Base-by-base conservation (phyloP, 2,329 filamentous ascomycete genomes). In the Aspergillus clavatus region DNA sequence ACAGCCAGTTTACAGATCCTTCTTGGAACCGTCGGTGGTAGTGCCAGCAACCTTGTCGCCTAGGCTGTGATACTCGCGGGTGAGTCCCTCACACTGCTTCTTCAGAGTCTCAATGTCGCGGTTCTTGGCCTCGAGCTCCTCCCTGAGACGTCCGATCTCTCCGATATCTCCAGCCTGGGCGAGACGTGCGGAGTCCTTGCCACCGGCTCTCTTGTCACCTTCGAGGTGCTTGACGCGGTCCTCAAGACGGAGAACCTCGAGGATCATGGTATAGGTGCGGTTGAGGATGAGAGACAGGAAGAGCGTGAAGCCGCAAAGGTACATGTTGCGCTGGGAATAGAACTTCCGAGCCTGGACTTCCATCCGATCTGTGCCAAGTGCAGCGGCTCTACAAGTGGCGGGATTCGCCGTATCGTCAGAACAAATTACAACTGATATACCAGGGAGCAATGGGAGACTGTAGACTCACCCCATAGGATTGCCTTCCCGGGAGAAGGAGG, bases 271-370 rank as follows among this genome's bases (percentile, higher is more conserved):
- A 77, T 97, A 98, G 65, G 93, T 98, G 66, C 93, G 91, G 83
- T 98, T 97, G 67, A 74, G 87, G 72, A 98, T 98, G 54, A 98
- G 80, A 43, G 91, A 97, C 51, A 98, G 85, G 82, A 98, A 97
- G 53, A 98, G 85, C 4, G 93, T 98, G 79, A 98, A 98, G 60
- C 93, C 93, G 72, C 93, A 97, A 51, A 98, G 89, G 76, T 98
- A 98, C 93, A 98, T 98, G 83, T 98, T 98, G 72, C 93, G 90
- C 77, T 98, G 91, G 51, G 90, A 95, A 81, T 98, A 98, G 79
- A 98, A 98, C 75, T 98, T 98, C 80, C 93, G 89, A 55, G 93
- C 91, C 73, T 98, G 93, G 42, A 97, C 91, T 74, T 98, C 93
- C 81, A 95, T 89, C 54, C 93, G 91, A 69, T 97, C 93, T 66